Conservation (phyloP, 108 stramenopile genomes). For the Aurantiochytrium sp. region DNA sequence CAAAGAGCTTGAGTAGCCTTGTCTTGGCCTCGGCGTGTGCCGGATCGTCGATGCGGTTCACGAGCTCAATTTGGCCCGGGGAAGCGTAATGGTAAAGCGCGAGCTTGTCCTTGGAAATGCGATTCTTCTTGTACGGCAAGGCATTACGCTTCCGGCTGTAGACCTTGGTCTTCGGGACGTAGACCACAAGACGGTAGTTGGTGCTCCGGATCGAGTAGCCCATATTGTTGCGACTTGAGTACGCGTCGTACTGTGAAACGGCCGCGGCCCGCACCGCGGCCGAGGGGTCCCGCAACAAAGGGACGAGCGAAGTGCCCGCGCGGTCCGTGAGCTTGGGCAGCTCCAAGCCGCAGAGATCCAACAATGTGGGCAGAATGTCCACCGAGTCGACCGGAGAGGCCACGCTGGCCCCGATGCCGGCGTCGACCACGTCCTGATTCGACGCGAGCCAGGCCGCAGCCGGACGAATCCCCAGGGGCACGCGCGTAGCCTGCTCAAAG, state of each 20-base stretch:
- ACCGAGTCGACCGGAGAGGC: not conserved
- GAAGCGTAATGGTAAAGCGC: not conserved
- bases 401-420: not conserved
- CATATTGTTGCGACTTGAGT: not conserved
- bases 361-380: not conserved
- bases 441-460: not conserved
- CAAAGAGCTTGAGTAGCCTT: not conserved
- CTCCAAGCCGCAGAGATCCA: not conserved
- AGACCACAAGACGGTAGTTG: not conserved
- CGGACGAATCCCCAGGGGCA: not conserved
- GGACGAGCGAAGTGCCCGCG: not conserved
- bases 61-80: not conserved
- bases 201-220: constrained; percentile 32
- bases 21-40: not conserved
- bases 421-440: not conserved
- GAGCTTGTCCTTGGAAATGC: not conserved
- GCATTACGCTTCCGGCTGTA: not conserved
- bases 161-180: not conserved
- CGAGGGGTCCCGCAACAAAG: not conserved
- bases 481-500: not conserved
- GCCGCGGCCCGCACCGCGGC: not conserved
- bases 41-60: not conserved
- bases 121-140: not conserved
- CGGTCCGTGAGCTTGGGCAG: not conserved
- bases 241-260: not conserved